A percentile compares a stretch with the other conserved stretches of the same genome.
These are phyloP conservation scores for Xylaria venustula DNA, from an alignment of 495 filamentous ascomycete genomes.

Conservation along the genomic window DNA sequence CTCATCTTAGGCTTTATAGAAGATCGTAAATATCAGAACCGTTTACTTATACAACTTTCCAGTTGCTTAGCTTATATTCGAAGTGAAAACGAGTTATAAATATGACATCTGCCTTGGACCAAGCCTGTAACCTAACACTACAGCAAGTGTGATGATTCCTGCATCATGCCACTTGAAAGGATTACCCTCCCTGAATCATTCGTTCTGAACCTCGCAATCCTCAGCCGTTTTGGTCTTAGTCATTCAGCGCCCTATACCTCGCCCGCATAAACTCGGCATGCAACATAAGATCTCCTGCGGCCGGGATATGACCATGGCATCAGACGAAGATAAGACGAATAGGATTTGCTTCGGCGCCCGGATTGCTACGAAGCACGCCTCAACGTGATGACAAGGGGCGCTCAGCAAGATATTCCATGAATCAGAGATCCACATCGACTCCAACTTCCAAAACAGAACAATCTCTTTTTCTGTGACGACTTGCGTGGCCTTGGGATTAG, in stretches of 20 bases:
- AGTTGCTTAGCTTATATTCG: background rate
- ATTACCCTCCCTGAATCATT: background rate
- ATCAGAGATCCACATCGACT: background rate
- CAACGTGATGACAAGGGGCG: background rate
- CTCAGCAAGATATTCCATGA: background rate
- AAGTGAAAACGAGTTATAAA: background rate
- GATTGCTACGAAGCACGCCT: background rate
- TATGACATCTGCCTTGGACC: too few relatives aligned
- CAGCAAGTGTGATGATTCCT: background rate
- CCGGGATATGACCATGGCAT: background rate
- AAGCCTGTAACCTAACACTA: too few relatives aligned
- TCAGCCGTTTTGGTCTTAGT: background rate
- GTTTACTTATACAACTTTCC: background rate
- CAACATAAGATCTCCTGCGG: background rate
- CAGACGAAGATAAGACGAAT: constrained; percentile 1
- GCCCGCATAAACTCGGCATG: background rate
- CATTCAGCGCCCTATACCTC: background rate
- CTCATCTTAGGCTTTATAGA: background rate
- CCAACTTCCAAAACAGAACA: background rate
- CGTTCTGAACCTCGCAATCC: background rate
- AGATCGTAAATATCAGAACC: background rate
- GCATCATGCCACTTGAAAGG: background rate
- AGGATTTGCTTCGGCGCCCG: background rate
- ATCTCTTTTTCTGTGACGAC: background rate
- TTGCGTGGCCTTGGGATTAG: background rate